Percentiles rank a stretch among this genome's conserved stretches.
Evolutionary conservation across 2,329 filamentous ascomycete genomes (phyloP).

Genomic region (Verticillium albo-atrum): DNA sequence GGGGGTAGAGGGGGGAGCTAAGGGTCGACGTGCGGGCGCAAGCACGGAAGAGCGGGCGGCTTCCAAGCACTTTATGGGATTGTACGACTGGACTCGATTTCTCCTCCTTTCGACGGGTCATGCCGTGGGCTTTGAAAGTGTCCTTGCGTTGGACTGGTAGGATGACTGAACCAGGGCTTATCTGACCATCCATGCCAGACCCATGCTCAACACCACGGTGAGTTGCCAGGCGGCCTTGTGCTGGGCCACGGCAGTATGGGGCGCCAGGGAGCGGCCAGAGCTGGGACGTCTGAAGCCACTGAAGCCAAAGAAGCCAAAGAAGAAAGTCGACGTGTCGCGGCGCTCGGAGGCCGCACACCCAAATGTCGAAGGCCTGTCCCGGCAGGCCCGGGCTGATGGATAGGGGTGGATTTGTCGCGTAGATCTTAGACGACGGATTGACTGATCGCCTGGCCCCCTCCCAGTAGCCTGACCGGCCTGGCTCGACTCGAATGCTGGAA

Average conservation of each 20-base stretch:
- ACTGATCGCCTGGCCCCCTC: not conserved
- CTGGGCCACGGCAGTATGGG: not conserved
- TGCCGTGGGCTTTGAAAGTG: not conserved
- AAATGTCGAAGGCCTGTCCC: not conserved
- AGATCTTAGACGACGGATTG: not conserved
- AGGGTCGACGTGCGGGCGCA: not conserved
- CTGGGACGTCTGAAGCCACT: too few species aligned
- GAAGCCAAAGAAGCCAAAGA: not conserved
- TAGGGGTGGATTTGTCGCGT: not conserved
- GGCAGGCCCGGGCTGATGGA: not conserved
- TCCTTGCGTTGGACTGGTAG: not conserved
- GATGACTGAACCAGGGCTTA: not conserved
- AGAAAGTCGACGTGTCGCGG: not conserved
- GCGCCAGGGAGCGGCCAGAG: not conserved
- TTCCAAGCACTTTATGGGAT: not conserved
- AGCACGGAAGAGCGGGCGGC: slow-evolving; percentile 2
- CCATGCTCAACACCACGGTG: not conserved
- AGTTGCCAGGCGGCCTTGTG: not conserved
- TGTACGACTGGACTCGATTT: not conserved
- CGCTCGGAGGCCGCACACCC: not conserved
- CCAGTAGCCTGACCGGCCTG: not conserved
- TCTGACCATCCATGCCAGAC: not conserved
- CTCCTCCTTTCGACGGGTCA: not conserved
- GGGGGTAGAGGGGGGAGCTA: not conserved
- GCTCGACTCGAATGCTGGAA: not conserved